Conservation (phyloP, 2,329 filamentous ascomycete genomes). For the Huntiella omanensis region DNA sequence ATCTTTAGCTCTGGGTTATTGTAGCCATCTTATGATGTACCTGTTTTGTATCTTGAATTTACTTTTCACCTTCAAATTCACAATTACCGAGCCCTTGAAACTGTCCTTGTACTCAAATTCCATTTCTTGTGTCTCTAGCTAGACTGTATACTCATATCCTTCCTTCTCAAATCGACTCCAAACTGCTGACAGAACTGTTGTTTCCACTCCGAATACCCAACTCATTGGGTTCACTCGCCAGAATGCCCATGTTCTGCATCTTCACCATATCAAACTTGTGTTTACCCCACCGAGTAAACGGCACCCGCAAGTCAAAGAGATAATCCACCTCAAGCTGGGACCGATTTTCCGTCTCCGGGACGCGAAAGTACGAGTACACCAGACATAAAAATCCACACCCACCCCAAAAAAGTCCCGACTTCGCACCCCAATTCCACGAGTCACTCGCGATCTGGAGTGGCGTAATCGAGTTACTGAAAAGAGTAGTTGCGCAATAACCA, state of each 20-base stretch:
- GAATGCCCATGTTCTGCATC: neutral
- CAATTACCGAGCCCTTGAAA: too few relatives aligned
- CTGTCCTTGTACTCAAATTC: too few relatives aligned
- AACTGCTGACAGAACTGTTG: too few relatives aligned
- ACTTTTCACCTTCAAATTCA: too few relatives aligned
- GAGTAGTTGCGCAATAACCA: constrained; percentile 16
- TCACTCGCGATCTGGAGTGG: constrained; percentile 17
- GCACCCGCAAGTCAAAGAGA: constrained; percentile 15
- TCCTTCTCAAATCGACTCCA: too few relatives aligned
- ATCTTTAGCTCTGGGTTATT: neutral
- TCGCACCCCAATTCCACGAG: constrained; percentile 21
- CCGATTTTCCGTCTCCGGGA: constrained; percentile 20
- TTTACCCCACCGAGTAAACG: constrained; percentile 5
- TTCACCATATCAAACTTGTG: neutral
- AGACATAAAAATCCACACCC: constrained; percentile 22
- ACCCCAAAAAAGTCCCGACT: constrained; percentile 21
- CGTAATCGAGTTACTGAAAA: constrained; percentile 14
- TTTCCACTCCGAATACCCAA: neutral
- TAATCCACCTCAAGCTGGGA: constrained; percentile 17
- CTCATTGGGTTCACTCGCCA: neutral
- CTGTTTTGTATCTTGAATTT: too few relatives aligned
- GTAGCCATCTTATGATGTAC: neutral
- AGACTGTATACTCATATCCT: too few relatives aligned
- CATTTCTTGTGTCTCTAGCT: too few relatives aligned
- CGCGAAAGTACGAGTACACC: constrained; percentile 25